These are phyloP conservation scores for Martiniozyma abietophila DNA, from an alignment of 805 yeast species.

Conservation along the genomic window DNA sequence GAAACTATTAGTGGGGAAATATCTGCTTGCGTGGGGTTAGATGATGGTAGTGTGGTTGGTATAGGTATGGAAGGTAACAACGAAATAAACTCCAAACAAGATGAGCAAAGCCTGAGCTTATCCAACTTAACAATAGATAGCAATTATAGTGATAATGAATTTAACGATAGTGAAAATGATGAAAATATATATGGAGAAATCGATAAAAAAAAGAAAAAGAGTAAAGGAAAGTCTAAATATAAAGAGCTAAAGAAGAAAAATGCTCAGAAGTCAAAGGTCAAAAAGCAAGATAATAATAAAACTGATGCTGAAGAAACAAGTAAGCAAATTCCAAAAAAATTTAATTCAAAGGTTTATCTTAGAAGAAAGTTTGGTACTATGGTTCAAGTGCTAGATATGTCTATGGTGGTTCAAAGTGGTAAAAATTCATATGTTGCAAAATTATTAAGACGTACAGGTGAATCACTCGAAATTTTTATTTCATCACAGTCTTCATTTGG, in stretches of 20 bases:
- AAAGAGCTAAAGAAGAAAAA: constrained; percentile 6
- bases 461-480: constrained; percentile 53
- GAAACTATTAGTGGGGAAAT: constrained; percentile 28
- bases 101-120: no score
- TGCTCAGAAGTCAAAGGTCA: neutral
- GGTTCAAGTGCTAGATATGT: constrained; percentile 62
- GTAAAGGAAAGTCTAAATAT: constrained; percentile 1
- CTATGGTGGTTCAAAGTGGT: constrained; percentile 80
- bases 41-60: constrained; percentile 7
- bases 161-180: neutral
- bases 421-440: constrained; percentile 86
- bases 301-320: neutral
- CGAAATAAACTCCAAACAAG: no score
- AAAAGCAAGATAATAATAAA: no score
- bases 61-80: constrained; percentile 7
- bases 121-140: no score
- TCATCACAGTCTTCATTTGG: constrained; percentile 98
- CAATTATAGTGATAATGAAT: neutral
- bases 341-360: constrained; percentile 4
- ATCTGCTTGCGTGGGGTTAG: constrained; percentile 10
- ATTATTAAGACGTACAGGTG: constrained; percentile 66
- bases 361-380: constrained; percentile 37
- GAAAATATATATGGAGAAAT: neutral
- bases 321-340: constrained; percentile 6
- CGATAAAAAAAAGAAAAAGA: constrained; percentile 3